A percentile compares a stretch with the other conserved stretches of the same genome.
Evolutionary conservation across 108 stramenopile species (phyloP).

Genomic region (Cyclotella choctawhatcheeana): DNA sequence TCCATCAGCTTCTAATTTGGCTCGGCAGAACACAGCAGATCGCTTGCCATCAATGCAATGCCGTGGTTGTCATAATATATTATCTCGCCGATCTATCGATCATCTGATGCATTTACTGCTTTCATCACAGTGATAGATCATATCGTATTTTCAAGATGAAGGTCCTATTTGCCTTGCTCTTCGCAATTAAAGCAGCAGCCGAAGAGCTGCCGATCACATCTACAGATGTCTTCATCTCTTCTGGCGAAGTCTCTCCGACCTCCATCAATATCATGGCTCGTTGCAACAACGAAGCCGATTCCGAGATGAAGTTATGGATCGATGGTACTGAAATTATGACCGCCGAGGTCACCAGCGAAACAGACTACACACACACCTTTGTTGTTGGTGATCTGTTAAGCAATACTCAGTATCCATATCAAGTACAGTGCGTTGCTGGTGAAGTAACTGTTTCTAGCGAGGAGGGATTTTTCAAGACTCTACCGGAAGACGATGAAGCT

Average conservation of each 20-base stretch:
- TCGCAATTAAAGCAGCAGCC: too few relatives aligned
- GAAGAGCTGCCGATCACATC: constrained; percentile 49
- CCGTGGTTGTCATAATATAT: too few relatives aligned
- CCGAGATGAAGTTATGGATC: constrained; percentile 26
- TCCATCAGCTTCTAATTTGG: too few relatives aligned
- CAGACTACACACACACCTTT: constrained; percentile 48
- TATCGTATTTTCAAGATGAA: too few relatives aligned
- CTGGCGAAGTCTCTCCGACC: constrained; percentile 30
- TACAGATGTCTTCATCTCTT: constrained; percentile 42
- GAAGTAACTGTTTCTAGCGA: constrained; percentile 25
- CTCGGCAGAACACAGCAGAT: too few relatives aligned
- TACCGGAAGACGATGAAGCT: constrained; percentile 19
- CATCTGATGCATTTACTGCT: too few relatives aligned
- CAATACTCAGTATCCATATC: constrained; percentile 32
- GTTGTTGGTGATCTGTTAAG: constrained; percentile 25
- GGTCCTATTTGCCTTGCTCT: too few relatives aligned
- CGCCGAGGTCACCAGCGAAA: constrained; percentile 16
- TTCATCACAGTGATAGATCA: too few relatives aligned
- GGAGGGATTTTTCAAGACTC: constrained; percentile 47
- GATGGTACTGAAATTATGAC: constrained; percentile 6
- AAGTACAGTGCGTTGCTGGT: constrained; percentile 40
- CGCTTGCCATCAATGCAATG: too few relatives aligned
- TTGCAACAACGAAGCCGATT: constrained; percentile 47
- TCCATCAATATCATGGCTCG: constrained; percentile 45
- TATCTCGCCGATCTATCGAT: too few relatives aligned